phyloP scores from a whole-genome alignment of 2,329 filamentous ascomycete genomes.

The Fusarium clavum region DNA sequence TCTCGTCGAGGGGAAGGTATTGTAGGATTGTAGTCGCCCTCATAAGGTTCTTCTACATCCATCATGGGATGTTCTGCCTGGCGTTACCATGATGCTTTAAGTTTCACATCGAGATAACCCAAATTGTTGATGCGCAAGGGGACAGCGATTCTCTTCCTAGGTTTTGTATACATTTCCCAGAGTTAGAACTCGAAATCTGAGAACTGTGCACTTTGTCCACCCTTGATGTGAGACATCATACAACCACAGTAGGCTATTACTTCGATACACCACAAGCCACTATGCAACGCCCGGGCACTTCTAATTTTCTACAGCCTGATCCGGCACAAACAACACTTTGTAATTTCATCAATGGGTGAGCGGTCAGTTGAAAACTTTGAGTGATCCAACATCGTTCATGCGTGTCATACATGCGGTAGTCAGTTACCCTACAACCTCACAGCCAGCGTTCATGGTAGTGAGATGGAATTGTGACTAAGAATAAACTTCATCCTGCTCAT shows the following conservation, averaged over 20 bases:
- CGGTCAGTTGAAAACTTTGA: background rate
- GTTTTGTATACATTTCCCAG: rapidly evolving
- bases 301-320: background rate
- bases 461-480: background rate
- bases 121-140: background rate
- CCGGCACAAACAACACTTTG: background rate
- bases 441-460: background rate
- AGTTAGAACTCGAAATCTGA: background rate
- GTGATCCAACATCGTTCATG: background rate
- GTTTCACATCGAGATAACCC: background rate
- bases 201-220: background rate
- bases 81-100: background rate
- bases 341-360: background rate
- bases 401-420: background rate
- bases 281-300: background rate
- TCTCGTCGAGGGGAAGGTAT: background rate
- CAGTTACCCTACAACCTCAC: background rate
- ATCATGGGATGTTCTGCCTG: background rate
- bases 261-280: background rate
- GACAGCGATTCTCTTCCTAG: background rate
- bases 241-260: background rate
- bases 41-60: background rate
- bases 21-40: background rate
- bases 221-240: rapidly evolving
- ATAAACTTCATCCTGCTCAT: background rate